phyloP scores from a whole-genome alignment of 2,329 filamentous ascomycete genomes.

The Colletotrichum tabaci region DNA sequence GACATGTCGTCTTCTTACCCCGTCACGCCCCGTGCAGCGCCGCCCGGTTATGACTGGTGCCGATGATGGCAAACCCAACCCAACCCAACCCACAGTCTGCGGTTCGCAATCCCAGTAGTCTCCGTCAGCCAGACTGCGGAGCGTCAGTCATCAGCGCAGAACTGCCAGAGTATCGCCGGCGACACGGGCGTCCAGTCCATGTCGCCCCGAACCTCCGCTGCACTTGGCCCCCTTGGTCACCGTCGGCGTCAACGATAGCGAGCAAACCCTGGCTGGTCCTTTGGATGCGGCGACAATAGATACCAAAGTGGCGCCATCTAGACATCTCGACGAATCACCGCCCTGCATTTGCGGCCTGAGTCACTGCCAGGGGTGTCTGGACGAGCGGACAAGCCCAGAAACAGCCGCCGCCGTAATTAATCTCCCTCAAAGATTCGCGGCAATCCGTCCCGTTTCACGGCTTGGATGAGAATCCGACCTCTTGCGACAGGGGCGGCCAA shows the following conservation, averaged over 20 bases:
- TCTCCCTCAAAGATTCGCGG: constrained; percentile 16
- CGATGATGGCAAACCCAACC: constrained; percentile 10
- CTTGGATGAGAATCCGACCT: constrained; percentile 19
- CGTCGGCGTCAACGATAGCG: constrained; percentile 39
- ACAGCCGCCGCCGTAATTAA: constrained; percentile 40
- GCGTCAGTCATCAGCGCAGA: not conserved
- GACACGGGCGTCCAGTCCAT: not conserved
- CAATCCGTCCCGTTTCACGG: constrained; percentile 40
- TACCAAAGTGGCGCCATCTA: constrained; percentile 32
- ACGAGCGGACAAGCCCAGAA: constrained; percentile 24
- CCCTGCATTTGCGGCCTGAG: constrained; percentile 20
- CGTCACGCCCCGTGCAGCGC: not conserved
- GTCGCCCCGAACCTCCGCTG: constrained; percentile 34
- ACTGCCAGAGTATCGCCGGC: not conserved
- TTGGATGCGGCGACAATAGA: constrained; percentile 22
- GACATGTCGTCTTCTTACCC: constrained; percentile 28
- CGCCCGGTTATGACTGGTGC: not conserved
- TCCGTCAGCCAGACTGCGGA: not conserved
- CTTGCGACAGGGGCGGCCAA: constrained; percentile 9
- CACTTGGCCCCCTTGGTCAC: constrained; percentile 31
- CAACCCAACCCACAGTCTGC: not conserved
- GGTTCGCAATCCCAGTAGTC: not conserved
- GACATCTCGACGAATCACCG: constrained; percentile 27
- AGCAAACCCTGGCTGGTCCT: constrained; percentile 6
- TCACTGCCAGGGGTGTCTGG: constrained; percentile 2